Evolutionary conservation across 495 filamentous ascomycete species (phyloP), one percentile per base, ranked within the genome.

Genomic region (Apodospora peruviana): DNA sequence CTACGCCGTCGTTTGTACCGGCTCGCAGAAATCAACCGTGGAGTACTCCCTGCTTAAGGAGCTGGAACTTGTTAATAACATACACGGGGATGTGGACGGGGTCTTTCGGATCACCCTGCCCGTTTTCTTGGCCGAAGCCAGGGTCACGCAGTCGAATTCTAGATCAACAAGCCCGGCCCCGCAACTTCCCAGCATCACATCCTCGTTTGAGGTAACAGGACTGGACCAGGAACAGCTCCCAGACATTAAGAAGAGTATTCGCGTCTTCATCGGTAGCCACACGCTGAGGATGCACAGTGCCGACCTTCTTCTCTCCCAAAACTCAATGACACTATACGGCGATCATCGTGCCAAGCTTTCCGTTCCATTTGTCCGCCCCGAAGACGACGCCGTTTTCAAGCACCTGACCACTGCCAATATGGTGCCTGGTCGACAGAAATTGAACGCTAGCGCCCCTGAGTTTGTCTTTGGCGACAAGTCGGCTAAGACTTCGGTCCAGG

Each of bases 341-440:
- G 86, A 91, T 58, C 87, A 91, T 23, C 78, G 86, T 34, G 87
- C 87, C 62, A 94, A 93, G 53, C 69, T 98, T n/a, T 90, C 85
- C 17, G 83, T 98, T 18, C 93, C 91, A 21, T 84, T 98, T 50
- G 90, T 94, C 40, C 81, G 91, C 35, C 94, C 93, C n/a, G 91
- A 96, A 63, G 83, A 90, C 51, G 89, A 95, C 45, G 72, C 70
- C 8, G 69, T 81, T 2, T 96, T 93, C 73, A 93, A 85, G 48
- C 78, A 78, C 52, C 71, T 97, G 19, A 81, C 70, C 56, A 88
- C 85, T 7, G 71, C 68, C 40, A 78, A 81, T 48, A 57, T 67
- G 19, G 53, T 68, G n/a, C 64, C 71, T 0, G 74, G 72, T 37
- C 74, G 64, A 50, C 64, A 63, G 3, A 74, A 72, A 40, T 61